Percentiles rank a stretch among this genome's conserved stretches.
These are phyloP conservation scores for Globisporangium abappressorium DNA, from an alignment of 352 stramenopile species.

Conservation along the genomic window DNA sequence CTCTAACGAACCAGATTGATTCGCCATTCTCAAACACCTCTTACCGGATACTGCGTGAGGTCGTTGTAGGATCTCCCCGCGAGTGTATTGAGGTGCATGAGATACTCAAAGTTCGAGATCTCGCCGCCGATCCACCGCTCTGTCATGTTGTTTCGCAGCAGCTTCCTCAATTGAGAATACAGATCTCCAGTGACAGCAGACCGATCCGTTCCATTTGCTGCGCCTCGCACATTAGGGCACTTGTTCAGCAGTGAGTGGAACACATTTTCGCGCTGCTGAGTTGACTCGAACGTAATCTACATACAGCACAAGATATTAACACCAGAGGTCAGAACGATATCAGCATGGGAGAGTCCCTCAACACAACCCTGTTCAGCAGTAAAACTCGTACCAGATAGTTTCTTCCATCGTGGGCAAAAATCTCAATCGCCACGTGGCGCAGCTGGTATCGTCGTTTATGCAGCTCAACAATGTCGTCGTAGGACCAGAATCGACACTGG, in stretches of 20 bases:
- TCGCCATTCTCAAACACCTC: neutral
- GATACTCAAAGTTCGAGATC: conserved; percentile 94
- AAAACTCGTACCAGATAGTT: conserved; percentile 60
- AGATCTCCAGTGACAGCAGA: conserved; percentile 44
- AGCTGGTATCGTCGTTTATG: conserved; percentile 78
- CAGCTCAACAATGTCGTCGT: conserved; percentile 70
- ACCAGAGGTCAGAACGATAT: neutral
- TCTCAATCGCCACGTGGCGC: conserved; percentile 65
- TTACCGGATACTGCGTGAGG: conserved; percentile 95
- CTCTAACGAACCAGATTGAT: neutral
- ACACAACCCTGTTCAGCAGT: neutral
- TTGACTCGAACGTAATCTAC: conserved; percentile 68
- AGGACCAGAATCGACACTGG: conserved; percentile 71
- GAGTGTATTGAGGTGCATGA: conserved; percentile 96
- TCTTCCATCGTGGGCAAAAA: conserved; percentile 71
- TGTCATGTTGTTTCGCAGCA: conserved; percentile 74
- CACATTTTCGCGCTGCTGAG: conserved; percentile 54
- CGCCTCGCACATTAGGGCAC: conserved; percentile 66
- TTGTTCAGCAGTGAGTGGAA: conserved; percentile 77
- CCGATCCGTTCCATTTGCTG: conserved; percentile 58
- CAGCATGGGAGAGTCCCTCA: neutral
- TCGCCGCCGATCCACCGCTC: conserved; percentile 70
- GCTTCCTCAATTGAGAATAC: conserved; percentile 65
- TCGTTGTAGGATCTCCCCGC: conserved; percentile 97
- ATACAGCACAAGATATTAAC: neutral